phyloP scores from a whole-genome alignment of 208 protist species.

The Wallacemonas sp. region DNA sequence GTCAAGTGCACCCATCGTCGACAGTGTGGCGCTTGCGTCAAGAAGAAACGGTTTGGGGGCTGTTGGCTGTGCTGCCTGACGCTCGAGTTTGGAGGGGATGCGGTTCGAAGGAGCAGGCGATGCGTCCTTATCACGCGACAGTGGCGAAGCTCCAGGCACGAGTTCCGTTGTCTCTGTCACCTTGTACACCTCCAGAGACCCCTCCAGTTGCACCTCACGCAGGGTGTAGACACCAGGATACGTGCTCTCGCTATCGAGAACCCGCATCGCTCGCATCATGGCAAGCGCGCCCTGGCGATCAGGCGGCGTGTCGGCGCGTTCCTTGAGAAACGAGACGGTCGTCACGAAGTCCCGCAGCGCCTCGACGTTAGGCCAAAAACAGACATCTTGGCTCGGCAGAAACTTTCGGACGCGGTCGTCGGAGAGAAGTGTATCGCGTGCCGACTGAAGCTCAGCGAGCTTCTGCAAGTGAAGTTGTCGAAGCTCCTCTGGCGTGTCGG shows the following conservation, averaged over 20 bases:
- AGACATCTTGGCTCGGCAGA: constrained; percentile 32
- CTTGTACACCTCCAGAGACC: constrained; percentile 33
- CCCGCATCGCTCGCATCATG: constrained; percentile 34
- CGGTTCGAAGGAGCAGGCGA: too few relatives aligned
- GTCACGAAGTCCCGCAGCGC: constrained; percentile 42
- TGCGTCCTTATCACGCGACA: too few relatives aligned
- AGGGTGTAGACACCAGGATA: constrained; percentile 69
- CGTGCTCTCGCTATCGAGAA: constrained; percentile 39
- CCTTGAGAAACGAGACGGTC: constrained; percentile 47
- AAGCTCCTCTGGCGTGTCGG: neutral
- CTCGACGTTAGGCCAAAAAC: constrained; percentile 57
- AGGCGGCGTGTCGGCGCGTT: constrained; percentile 37
- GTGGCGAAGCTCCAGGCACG: neutral
- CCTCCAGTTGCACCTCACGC: constrained; percentile 41
- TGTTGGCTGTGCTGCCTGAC: neutral
- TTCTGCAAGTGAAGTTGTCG: constrained; percentile 27
- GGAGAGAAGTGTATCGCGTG: constrained; percentile 44
- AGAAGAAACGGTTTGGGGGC: neutral
- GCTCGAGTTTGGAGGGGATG: constrained; percentile 1
- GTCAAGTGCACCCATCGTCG: constrained; percentile 27
- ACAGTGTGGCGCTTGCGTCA: neutral
- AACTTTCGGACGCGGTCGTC: constrained; percentile 45
- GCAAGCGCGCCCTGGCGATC: constrained; percentile 18
- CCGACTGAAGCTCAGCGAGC: constrained; percentile 56
- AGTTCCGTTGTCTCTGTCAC: constrained; percentile 12